Evolutionary conservation across 495 filamentous ascomycete species (phyloP).

Genomic region (Amniculicola lignicola): DNA sequence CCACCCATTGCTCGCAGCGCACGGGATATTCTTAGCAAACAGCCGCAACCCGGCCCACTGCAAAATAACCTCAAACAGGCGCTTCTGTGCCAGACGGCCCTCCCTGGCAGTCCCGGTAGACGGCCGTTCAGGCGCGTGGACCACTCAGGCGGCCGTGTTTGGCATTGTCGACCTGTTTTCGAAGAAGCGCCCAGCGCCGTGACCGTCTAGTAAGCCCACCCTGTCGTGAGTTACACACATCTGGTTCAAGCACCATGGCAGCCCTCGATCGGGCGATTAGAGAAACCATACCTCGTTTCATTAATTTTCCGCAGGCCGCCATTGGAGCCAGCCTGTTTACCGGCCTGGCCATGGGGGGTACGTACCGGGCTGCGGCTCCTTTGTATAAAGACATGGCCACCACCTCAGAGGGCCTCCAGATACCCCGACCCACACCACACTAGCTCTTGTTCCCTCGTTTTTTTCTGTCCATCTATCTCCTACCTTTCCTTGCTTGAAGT

Average conservation of each 20-base stretch:
- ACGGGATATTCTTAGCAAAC: constrained; percentile 24
- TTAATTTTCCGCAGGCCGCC: constrained; percentile 26
- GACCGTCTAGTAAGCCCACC: constrained; percentile 28
- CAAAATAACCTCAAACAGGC: constrained; percentile 33
- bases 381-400: constrained; percentile 27
- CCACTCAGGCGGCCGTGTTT: constrained; percentile 25
- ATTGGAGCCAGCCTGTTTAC: constrained; percentile 23
- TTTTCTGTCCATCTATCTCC: constrained; percentile 25
- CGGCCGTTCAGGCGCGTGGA: constrained; percentile 12
- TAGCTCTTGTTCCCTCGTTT: constrained; percentile 23
- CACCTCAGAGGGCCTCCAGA: constrained; percentile 22
- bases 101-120: constrained; percentile 8
- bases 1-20: not conserved
- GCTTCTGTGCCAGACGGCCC: constrained; percentile 20
- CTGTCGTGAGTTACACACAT: constrained; percentile 12
- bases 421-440: constrained; percentile 13
- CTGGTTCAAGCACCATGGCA: constrained; percentile 8
- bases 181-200: constrained; percentile 30
- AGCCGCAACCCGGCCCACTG: constrained; percentile 12
- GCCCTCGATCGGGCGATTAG: constrained; percentile 26
- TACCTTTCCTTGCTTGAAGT: constrained; percentile 22
- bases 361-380: not conserved
- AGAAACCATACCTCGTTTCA: constrained; percentile 34
- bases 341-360: constrained; percentile 3
- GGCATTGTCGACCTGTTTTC: constrained; percentile 11